Evolutionary conservation across 2,329 filamentous ascomycete genomes (phyloP), one percentile per base, ranked within the genome.

Genomic region (Aspergillus clavatus): DNA sequence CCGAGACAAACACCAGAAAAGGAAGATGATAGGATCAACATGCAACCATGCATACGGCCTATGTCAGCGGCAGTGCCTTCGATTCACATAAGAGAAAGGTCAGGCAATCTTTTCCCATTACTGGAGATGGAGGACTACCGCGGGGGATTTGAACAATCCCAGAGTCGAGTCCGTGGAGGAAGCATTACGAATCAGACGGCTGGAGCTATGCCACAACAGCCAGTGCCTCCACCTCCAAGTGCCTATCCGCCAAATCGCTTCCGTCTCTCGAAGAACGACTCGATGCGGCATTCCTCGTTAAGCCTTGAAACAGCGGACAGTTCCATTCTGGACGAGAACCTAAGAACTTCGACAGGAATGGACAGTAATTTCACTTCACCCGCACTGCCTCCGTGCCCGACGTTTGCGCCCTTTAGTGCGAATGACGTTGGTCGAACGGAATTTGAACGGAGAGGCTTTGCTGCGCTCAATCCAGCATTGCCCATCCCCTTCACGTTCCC

Each of bases 261-360:
- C 43, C 61, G 57, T 24, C 56, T 67, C 11, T 55, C 62, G 21
- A 59, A 58, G 44, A 65, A 67, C 31, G 65, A 67, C 42, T 68
- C 64, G 4, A 56, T 62, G 51, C 57, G 65, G 3, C 53, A 65
- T 29, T 69, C 66, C 10, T 65, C 63, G 1, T 49, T 66, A 47
- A 69, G 66, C 40, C 45, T 68, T 1, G 66, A 67, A 40, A 69
- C 64, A 1, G 66, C 62, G 3, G 63, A 67, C 46, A 69, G 65
- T 43, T 68, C 66, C 2, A 68, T 68, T 29, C 43, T 68, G 21
- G 64, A 68, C 7, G 66, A 66, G 23, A 57, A 58, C 31, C 48
- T 51, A 40, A 55, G 56, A 28, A 54, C 54, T 19, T 59, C 59
- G 5, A 47, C 51, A n/a, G 61, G 57, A 2, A 47, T 52, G 5